Percentiles rank a stretch among this genome's conserved stretches.
Conservation (phyloP, 768 basidiomycete species). For the Paxillus involutus region DNA sequence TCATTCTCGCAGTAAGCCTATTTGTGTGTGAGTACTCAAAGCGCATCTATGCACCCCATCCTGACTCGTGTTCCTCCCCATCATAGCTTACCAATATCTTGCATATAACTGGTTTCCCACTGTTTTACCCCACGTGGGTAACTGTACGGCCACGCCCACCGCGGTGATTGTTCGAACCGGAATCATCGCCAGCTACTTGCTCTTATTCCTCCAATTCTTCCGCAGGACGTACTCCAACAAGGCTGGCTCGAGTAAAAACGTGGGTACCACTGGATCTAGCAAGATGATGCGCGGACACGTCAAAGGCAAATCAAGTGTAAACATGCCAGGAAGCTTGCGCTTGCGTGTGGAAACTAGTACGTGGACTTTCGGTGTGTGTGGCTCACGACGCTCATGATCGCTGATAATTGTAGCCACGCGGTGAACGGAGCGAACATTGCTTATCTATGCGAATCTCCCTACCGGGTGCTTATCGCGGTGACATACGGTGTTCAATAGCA, state of each 20-base stretch:
- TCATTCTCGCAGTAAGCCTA: slow-evolving; percentile 8
- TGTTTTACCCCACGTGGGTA: slow-evolving; percentile 16
- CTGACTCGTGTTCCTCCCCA: background rate
- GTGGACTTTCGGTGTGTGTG: background rate
- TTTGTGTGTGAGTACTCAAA: slow-evolving; percentile 12
- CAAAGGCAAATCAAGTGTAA: background rate
- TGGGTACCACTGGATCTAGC: background rate
- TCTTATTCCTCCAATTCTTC: slow-evolving; percentile 24
- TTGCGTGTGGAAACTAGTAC: slow-evolving; percentile 11
- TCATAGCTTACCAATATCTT: slow-evolving; percentile 16
- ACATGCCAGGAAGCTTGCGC: slow-evolving; percentile 4
- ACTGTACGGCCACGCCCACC: slow-evolving; percentile 12
- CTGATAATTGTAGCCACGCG: background rate
- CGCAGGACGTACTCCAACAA: slow-evolving; percentile 14
- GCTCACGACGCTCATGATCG: background rate
- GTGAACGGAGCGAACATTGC: background rate
- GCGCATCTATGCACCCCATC: too few relatives aligned
- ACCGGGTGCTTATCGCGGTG: too few relatives aligned
- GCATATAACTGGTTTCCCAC: slow-evolving; percentile 18
- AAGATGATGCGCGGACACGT: background rate
- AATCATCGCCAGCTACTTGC: slow-evolving; percentile 18
- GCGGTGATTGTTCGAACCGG: slow-evolving; percentile 9
- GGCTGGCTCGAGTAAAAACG: background rate
- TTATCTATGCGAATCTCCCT: too few relatives aligned
- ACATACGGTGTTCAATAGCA: too few relatives aligned